Base-by-base conservation (phyloP, 495 filamentous ascomycete genomes). In the Podospora didyma region DNA sequence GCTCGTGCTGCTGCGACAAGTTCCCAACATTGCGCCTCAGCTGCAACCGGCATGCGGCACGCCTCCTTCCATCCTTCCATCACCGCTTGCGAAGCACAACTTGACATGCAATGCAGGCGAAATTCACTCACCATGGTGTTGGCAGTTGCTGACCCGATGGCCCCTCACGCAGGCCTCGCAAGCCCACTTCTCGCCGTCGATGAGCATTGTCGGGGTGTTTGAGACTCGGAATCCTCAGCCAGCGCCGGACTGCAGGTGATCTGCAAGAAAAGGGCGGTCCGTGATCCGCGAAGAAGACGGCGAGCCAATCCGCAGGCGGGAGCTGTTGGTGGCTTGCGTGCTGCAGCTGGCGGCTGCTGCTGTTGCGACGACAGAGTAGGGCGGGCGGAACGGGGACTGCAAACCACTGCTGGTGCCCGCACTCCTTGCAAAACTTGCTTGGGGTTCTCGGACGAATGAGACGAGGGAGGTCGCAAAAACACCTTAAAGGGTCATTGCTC, bases 111-210 rank as follows among this genome's bases (percentile, higher is more conserved):
- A 42, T 47, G 19, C 53, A 55, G 58, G 62, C 50, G 47, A 62
- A 68, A 66, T 63, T 69, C 62, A 82, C 87, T 79, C 81, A 93
- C 89, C 89, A 73, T 84, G 77, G 72, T 96, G 90, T 74, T 93
- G 88, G 82, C 90, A 96, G 73, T 89, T 92, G 84, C 89, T 95
- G 69, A 96, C 90, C 69, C 90, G 87, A 78, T 96, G 90, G 69
- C 90, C 90, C 73, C 90, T 82, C 73, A 96, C 89, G 78, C 90
- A 96, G 79, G 90, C 90, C 79, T 96, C 90, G 78, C 90, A 96
- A 71, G 88, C 87, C 75, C 81, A 93, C 78, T 93, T 93, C 79
- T 93, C 89, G 72, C 89, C 89, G 75, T 90, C 82, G 70, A 92
- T 90, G 70, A 93, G 77, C 89, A 93, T 93, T 51, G 63, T 42